phyloP scores from a whole-genome alignment of 352 stramenopile genomes.

The Phytophthora tentaculata region DNA sequence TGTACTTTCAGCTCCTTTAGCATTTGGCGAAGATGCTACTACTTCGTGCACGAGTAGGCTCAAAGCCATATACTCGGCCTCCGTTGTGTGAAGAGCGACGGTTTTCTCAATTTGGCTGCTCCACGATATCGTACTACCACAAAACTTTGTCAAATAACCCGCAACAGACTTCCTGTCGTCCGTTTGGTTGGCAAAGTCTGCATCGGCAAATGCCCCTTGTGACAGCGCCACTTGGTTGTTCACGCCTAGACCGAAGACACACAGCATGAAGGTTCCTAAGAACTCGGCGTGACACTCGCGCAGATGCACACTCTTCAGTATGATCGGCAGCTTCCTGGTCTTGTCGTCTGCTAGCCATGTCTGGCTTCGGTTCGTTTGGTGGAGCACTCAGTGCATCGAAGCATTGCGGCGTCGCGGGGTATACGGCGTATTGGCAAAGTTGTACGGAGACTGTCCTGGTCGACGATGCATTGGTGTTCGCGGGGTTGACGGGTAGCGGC shows the following conservation, averaged over 20 bases:
- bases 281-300: constrained; percentile 57
- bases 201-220: constrained; percentile 34
- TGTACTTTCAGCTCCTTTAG: too few species aligned
- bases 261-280: constrained; percentile 40
- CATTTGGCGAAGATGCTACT: too few species aligned
- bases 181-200: too few species aligned
- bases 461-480: constrained; percentile 28
- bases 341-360: constrained; percentile 30
- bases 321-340: constrained; percentile 30
- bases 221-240: constrained; percentile 64
- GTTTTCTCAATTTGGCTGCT: too few species aligned
- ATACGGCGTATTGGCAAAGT: constrained; percentile 36
- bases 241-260: constrained; percentile 46
- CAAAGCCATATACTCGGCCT: too few species aligned
- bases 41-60: too few species aligned
- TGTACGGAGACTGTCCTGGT: constrained; percentile 18
- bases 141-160: too few species aligned
- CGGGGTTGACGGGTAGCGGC: constrained; percentile 21
- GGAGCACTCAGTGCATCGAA: constrained; percentile 31
- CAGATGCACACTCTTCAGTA: constrained; percentile 36
- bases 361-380: constrained; percentile 42
- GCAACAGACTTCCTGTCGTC: too few species aligned
- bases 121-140: too few species aligned
- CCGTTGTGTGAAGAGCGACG: too few species aligned
- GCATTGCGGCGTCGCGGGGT: constrained; percentile 21